A percentile compares a stretch with the other conserved stretches of the same genome.
Evolutionary conservation across 495 filamentous ascomycete genomes (phyloP).

Genomic region (Hyaloscypha variabilis): DNA sequence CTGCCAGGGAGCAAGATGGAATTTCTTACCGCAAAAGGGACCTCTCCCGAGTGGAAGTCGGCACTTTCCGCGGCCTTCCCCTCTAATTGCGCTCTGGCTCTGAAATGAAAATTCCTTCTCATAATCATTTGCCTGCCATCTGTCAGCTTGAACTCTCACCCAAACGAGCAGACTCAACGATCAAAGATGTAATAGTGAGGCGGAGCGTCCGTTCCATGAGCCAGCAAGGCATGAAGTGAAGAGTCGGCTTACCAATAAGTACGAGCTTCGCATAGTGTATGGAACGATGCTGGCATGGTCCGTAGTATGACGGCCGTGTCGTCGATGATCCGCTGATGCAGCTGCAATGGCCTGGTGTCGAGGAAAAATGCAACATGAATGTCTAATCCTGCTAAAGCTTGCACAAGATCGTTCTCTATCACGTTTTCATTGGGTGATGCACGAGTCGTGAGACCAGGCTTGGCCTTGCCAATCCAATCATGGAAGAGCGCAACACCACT

Average conservation of each 20-base stretch:
- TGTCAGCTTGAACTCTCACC: not conserved
- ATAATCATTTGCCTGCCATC: not conserved
- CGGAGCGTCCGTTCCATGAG: not conserved
- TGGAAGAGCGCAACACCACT: constrained; percentile 11
- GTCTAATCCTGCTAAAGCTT: not conserved
- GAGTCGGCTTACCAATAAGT: not conserved
- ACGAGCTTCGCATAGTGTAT: not conserved
- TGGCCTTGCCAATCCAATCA: not conserved
- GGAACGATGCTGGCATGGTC: not conserved
- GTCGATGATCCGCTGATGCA: not conserved
- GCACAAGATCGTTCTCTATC: not conserved
- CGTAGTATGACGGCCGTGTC: not conserved
- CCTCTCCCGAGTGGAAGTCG: not conserved
- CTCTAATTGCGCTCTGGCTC: not conserved
- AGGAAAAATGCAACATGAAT: not conserved
- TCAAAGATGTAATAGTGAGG: too few relatives aligned
- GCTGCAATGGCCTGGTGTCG: not conserved
- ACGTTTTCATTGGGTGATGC: not conserved
- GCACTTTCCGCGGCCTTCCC: not conserved
- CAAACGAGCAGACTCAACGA: not conserved
- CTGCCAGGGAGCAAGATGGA: too few relatives aligned
- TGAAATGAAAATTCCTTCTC: constrained; percentile 12
- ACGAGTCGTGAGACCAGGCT: not conserved
- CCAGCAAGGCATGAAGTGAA: not conserved
- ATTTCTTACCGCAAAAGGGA: too few relatives aligned